Evolutionary conservation across 768 basidiomycete species (phyloP).

Genomic region (Crucibulum laeve): DNA sequence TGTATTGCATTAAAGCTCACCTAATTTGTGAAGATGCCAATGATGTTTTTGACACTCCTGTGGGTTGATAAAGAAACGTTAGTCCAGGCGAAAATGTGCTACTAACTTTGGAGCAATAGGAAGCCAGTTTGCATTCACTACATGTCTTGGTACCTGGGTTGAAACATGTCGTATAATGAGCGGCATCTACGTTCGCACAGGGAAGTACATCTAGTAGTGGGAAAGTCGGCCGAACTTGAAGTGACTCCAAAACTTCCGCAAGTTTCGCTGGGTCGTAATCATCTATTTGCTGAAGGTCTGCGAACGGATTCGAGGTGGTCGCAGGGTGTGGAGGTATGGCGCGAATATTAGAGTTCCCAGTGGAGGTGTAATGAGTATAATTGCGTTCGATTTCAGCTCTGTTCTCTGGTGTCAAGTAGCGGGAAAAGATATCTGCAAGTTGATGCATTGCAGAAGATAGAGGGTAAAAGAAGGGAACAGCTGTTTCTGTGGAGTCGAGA

Average conservation of each 20-base stretch:
- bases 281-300: not conserved
- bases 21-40: conserved; percentile 33
- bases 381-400: not conserved
- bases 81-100: not conserved
- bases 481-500: no score
- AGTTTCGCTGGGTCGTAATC: not conserved
- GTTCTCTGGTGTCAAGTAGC: not conserved
- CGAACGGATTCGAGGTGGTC: not conserved
- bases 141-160: conserved; percentile 24
- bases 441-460: not conserved
- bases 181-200: conserved; percentile 28
- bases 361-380: not conserved
- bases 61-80: not conserved
- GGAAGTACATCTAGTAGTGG: conserved; percentile 22
- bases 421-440: not conserved
- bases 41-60: conserved; percentile 38
- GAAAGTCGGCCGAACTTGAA: conserved; percentile 1
- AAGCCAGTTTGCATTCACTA: conserved; percentile 30
- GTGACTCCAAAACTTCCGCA: not conserved
- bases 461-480: not conserved
- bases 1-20: conserved; percentile 12
- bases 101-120: conserved; percentile 36
- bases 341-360: conserved; percentile 1
- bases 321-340: conserved; percentile 9
- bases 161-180: conserved; percentile 17